A percentile compares a stretch with the other conserved stretches of the same genome.
Evolutionary conservation across 2,329 filamentous ascomycete genomes (phyloP).

Genomic region (Tolypocladium amazonense): DNA sequence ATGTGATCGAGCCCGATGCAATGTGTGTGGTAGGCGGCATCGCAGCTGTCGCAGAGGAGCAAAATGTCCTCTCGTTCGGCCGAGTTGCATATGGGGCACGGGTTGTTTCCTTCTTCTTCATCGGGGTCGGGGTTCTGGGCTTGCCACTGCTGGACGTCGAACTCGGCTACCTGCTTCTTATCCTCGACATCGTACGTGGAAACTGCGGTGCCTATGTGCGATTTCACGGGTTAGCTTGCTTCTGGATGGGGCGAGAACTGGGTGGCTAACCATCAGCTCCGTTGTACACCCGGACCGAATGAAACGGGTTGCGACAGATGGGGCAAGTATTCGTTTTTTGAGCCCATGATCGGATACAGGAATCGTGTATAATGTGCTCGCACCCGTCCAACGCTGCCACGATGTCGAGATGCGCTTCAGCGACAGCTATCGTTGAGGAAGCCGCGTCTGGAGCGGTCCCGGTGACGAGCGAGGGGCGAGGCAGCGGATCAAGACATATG

Average conservation of each 20-base stretch:
- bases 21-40: conserved; percentile 82
- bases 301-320: conserved; percentile 88
- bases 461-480: conserved; percentile 21
- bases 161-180: conserved; percentile 81
- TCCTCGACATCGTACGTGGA: conserved; percentile 60
- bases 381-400: conserved; percentile 62
- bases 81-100: conserved; percentile 76
- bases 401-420: conserved; percentile 23
- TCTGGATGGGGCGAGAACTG: not conserved
- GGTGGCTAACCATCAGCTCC: conserved; percentile 56
- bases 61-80: conserved; percentile 75
- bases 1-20: conserved; percentile 75
- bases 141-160: conserved; percentile 65
- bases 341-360: conserved; percentile 88
- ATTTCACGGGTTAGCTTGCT: not conserved
- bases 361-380: conserved; percentile 85
- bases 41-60: conserved; percentile 84
- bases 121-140: conserved; percentile 60
- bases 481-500: conserved; percentile 55
- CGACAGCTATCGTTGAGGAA: conserved; percentile 4
- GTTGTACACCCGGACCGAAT: conserved; percentile 76
- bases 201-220: conserved; percentile 36
- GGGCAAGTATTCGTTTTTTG: conserved; percentile 96
- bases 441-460: conserved; percentile 8
- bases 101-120: conserved; percentile 55